Conservation (phyloP, 192 early-diverging fungal genomes). For the Diversispora epigaea region DNA sequence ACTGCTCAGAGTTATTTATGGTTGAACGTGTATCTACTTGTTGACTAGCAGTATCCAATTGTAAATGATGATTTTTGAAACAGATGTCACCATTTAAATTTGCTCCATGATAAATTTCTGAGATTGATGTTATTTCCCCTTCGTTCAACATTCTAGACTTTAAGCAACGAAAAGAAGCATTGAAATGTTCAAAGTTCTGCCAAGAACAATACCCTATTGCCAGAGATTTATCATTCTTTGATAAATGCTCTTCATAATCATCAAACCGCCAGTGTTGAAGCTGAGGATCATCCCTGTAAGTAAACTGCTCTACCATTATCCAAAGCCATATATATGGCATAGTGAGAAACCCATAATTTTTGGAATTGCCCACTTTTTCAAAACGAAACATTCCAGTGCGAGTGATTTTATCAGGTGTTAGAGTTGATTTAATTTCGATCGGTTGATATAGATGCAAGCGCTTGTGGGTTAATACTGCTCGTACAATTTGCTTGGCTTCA, state of each 20-base stretch:
- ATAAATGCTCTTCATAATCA: slow-evolving; percentile 21
- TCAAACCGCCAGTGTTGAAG: slow-evolving; percentile 19
- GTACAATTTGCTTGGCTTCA: neutral
- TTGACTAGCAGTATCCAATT: slow-evolving; percentile 10
- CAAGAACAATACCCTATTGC: neutral
- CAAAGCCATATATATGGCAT: slow-evolving; percentile 42
- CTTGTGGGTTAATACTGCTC: neutral
- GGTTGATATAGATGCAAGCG: neutral
- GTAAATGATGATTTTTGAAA: slow-evolving; percentile 19
- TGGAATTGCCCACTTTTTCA: neutral
- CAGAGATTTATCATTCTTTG: neutral
- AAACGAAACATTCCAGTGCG: neutral
- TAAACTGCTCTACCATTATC: slow-evolving; percentile 34
- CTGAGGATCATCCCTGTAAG: neutral
- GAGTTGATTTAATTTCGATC: neutral
- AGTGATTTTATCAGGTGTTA: neutral
- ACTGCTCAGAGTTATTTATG: neutral
- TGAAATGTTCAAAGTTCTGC: slow-evolving; percentile 12
- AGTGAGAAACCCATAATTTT: slow-evolving; percentile 27
- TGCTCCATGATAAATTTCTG: slow-evolving; percentile 23
- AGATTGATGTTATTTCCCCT: slow-evolving; percentile 15
- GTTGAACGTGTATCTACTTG: slow-evolving; percentile 33
- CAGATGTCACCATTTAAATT: slow-evolving; percentile 14
- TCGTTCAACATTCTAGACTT: slow-evolving; percentile 1
- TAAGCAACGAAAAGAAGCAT: slow-evolving; percentile 21